Percentiles rank a stretch among this genome's conserved stretches.
phyloP scores from a whole-genome alignment of 169 alveolate species.

The Cryptosporidium xiaoi region DNA sequence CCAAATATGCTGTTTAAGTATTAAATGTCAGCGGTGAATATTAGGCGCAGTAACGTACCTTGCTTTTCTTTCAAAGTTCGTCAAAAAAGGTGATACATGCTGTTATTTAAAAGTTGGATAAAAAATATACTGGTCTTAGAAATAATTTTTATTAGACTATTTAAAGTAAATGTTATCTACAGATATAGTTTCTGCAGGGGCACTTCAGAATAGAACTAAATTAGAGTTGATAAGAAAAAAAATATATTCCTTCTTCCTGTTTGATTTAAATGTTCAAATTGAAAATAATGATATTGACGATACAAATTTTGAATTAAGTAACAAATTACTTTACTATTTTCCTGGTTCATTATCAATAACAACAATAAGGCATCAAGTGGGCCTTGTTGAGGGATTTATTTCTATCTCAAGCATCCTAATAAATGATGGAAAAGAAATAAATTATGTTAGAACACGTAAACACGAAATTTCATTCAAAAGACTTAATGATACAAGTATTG shows the following conservation, averaged over 20 bases:
- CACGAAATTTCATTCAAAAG: slow-evolving; percentile 46
- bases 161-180: slow-evolving; percentile 1
- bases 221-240: slow-evolving; percentile 9
- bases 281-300: neutral
- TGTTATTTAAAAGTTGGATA: no score
- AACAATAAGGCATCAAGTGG: slow-evolving; percentile 11
- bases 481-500: slow-evolving; percentile 27
- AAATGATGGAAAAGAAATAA: slow-evolving; percentile 8
- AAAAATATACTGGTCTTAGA: no score
- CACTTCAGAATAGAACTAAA: slow-evolving; percentile 49
- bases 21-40: no score
- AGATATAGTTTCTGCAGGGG: slow-evolving; percentile 56
- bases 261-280: slow-evolving; percentile 15
- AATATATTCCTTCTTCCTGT: slow-evolving; percentile 21
- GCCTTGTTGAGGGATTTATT: slow-evolving; percentile 44
- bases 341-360: slow-evolving; percentile 1
- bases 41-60: no score
- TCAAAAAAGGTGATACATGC: no score
- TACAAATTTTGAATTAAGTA: neutral
- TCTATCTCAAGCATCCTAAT: slow-evolving; percentile 52
- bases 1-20: no score
- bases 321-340: slow-evolving; percentile 55
- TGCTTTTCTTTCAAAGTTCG: no score
- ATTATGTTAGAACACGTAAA: slow-evolving; percentile 58
- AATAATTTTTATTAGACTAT: no score